A percentile compares a stretch with the other conserved stretches of the same genome.
These are phyloP conservation scores for Mrakia blollopis DNA, from an alignment of 768 basidiomycete species.

Conservation along the genomic window DNA sequence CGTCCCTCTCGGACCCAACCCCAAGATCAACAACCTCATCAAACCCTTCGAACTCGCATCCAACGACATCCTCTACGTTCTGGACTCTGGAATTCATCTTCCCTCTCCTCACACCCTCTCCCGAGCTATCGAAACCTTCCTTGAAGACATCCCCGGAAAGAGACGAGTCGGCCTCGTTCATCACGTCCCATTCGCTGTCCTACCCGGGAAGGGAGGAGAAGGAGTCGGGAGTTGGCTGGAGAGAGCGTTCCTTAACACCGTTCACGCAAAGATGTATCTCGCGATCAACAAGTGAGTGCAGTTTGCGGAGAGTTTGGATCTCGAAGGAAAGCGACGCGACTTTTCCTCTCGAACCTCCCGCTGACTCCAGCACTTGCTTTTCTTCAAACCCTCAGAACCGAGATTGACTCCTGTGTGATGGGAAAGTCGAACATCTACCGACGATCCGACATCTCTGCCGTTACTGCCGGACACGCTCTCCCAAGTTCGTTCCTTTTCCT, in stretches of 20 bases:
- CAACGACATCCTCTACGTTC: conserved; percentile 89
- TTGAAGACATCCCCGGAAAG: not conserved
- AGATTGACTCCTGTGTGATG: conserved; percentile 89
- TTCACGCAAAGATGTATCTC: conserved; percentile 96
- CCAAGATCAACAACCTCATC: conserved; percentile 95
- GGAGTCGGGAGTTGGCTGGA: conserved; percentile 77
- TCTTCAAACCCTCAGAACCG: conserved; percentile 57
- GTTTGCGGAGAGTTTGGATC: conserved; percentile 24
- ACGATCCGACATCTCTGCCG: conserved; percentile 73
- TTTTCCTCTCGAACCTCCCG: not conserved
- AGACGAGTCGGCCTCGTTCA: conserved; percentile 77
- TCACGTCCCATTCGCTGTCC: conserved; percentile 86
- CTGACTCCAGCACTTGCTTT: not conserved
- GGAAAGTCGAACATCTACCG: conserved; percentile 95
- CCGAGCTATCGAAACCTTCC: conserved; percentile 73
- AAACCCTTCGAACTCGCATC: conserved; percentile 72
- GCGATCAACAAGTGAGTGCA: conserved; percentile 55
- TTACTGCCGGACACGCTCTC: conserved; percentile 47
- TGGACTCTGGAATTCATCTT: conserved; percentile 89
- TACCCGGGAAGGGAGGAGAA: conserved; percentile 50
- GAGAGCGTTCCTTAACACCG: conserved; percentile 91
- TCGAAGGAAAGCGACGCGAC: not conserved
- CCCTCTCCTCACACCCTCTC: conserved; percentile 69
- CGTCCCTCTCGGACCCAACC: conserved; percentile 81
- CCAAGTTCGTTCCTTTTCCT: conserved; percentile 11